phyloP scores from a whole-genome alignment of 2,329 filamentous ascomycete species.

The Calonectria hawksworthii region DNA sequence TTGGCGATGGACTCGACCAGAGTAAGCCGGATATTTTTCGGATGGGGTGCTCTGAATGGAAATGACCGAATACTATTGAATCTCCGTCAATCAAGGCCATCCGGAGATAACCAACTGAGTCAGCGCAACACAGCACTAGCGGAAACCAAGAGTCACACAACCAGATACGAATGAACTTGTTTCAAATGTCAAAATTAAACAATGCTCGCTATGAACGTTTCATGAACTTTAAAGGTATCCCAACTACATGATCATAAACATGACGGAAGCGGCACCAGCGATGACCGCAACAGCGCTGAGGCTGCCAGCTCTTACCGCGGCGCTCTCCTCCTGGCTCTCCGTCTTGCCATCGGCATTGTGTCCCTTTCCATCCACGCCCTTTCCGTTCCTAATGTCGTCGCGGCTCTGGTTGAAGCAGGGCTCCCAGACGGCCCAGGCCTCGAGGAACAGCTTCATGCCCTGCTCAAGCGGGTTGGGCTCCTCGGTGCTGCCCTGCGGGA shows the following conservation, averaged over 20 bases:
- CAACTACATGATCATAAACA: background rate
- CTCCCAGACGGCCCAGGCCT: constrained; percentile 31
- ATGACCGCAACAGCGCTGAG: background rate
- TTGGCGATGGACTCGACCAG: no score
- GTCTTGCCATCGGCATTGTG: constrained; percentile 1
- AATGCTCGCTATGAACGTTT: background rate
- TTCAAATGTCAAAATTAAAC: background rate
- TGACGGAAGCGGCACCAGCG: background rate
- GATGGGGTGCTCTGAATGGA: no score
- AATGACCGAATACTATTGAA: no score
- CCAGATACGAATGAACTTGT: background rate
- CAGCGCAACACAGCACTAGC: background rate
- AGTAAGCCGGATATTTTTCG: no score
- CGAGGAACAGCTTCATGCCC: constrained; percentile 32
- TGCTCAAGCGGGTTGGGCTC: constrained; percentile 22
- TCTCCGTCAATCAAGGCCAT: no score
- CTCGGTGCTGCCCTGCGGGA: background rate
- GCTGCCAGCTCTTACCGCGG: background rate
- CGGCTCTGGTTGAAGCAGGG: constrained; percentile 39
- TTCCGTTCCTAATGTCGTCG: constrained; percentile 28
- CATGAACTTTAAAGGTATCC: background rate
- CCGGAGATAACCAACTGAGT: background rate
- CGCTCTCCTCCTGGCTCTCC: background rate
- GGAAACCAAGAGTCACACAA: background rate
- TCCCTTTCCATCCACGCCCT: background rate